phyloP scores from a whole-genome alignment of 2,329 filamentous ascomycete genomes.

The Mollisia scopiformis region DNA sequence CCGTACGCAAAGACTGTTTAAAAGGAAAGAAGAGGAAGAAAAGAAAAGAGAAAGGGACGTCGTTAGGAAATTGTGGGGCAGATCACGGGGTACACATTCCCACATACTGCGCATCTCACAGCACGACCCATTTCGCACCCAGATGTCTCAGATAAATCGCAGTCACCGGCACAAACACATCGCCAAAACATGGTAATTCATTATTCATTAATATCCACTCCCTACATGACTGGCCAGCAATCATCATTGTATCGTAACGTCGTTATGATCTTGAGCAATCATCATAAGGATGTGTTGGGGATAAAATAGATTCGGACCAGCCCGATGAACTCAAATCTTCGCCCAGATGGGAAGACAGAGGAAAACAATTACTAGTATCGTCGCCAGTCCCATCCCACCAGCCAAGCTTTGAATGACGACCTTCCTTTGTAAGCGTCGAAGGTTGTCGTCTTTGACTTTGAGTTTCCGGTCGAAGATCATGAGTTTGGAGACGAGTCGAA shows the following conservation, averaged over 20 bases:
- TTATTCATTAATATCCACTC: background rate
- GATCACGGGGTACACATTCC: too few species aligned
- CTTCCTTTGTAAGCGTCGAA: slow-evolving; percentile 47
- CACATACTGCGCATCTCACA: too few species aligned
- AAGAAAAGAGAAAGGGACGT: background rate
- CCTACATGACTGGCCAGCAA: background rate
- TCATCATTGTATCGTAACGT: background rate
- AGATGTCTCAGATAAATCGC: too few species aligned
- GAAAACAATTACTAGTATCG: slow-evolving; percentile 72
- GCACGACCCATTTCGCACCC: too few species aligned
- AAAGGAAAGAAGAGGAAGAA: background rate
- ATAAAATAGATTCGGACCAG: background rate
- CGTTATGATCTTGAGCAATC: background rate
- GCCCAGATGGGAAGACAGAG: slow-evolving; percentile 49
- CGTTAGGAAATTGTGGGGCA: too few species aligned
- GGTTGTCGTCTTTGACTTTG: slow-evolving; percentile 46
- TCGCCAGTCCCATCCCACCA: slow-evolving; percentile 70
- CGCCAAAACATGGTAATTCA: too few species aligned
- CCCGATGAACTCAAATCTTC: slow-evolving; percentile 23
- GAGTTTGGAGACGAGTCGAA: slow-evolving; percentile 40
- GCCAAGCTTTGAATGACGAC: slow-evolving; percentile 58
- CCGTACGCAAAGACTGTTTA: too few species aligned
- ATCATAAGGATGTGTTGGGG: background rate
- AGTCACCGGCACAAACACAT: too few species aligned
- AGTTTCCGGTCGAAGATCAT: slow-evolving; percentile 53